Base-by-base conservation (phyloP, 768 basidiomycete species). In the Agrocybe chaxingu region DNA sequence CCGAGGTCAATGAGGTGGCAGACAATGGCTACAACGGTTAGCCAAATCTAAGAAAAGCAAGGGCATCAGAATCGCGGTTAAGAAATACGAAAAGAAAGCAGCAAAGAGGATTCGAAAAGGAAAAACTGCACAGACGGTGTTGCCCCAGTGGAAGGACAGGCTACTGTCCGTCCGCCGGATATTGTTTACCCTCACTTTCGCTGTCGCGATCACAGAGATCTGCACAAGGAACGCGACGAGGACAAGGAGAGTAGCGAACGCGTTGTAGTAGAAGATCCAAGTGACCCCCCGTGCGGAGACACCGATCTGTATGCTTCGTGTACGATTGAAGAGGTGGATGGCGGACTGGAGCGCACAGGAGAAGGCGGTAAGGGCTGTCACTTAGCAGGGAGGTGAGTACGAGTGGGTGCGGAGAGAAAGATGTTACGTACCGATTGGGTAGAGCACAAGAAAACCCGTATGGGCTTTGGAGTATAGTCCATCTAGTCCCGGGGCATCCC, bases 401-500 rank as follows among this genome's bases (percentile, higher is more conserved):
- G 29, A 35, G 16, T 16, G 11, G 30, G 13, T 7, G 16, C 10
- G 8, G 13, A n/a, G 10, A 4, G 19, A 4, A 7, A 13, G 33
- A 9, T 12, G 44, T 16, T 10, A 42, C 46, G 8, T 42, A 56
- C 59, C 59, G 8, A 60, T 48, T n/a, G 59, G 59, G 31, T 47
- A 57, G 4, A 60, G 34, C 10, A 60, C 42, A 18, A 60, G 54
- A 7, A 49, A 19, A 12, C 42, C 43, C 3, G 59, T 60, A 34
- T 56, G 45, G 5, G 45, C 33, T 29, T 50, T 51, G 31, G 35
- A 19, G 34, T 56, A 36, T 5, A 52, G 44, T 0, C 47, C 37
- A 7, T 47, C 29, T n/a, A 49, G 35, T 7, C 11, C 9, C 18
- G 33, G 16, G 31, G 47, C 36, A 47, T 34, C 38, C 40, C 29